A percentile compares a stretch with the other conserved stretches of the same genome.
These are phyloP conservation scores for Tylopilus sp. DNA, from an alignment of 768 basidiomycete genomes.

Conservation along the genomic window DNA sequence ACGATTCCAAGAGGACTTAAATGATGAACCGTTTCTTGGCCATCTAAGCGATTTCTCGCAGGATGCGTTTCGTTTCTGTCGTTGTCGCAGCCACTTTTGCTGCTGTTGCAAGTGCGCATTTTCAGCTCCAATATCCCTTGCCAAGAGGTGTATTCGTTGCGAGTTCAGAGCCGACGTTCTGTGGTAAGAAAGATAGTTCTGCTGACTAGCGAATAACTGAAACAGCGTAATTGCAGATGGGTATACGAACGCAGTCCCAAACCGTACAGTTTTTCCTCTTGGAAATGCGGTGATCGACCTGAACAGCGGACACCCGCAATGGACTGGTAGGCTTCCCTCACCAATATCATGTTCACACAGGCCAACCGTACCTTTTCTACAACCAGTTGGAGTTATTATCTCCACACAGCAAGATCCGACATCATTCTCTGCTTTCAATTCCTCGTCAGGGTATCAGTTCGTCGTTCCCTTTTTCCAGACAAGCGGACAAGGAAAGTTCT, in stretches of 20 bases:
- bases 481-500: constrained; percentile 59
- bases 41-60: no score
- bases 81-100: constrained; percentile 37
- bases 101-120: constrained; percentile 62
- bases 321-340: constrained; percentile 43
- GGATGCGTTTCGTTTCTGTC: constrained; percentile 36
- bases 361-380: not conserved
- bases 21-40: no score
- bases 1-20: no score
- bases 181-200: constrained; percentile 45
- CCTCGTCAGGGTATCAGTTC: constrained; percentile 32
- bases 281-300: constrained; percentile 56
- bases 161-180: constrained; percentile 56
- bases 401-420: constrained; percentile 57
- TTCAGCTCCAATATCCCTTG: constrained; percentile 72
- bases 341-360: not conserved
- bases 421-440: constrained; percentile 61
- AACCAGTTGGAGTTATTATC: constrained; percentile 48
- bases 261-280: constrained; percentile 70
- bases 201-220: not conserved
- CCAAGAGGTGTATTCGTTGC: constrained; percentile 70
- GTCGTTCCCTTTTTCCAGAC: constrained; percentile 49
- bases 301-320: constrained; percentile 61
- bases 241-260: constrained; percentile 48
- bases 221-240: constrained; percentile 47